These are phyloP conservation scores for Monosporascus ibericus DNA, from an alignment of 2,329 filamentous ascomycete species.

Conservation along the genomic window DNA sequence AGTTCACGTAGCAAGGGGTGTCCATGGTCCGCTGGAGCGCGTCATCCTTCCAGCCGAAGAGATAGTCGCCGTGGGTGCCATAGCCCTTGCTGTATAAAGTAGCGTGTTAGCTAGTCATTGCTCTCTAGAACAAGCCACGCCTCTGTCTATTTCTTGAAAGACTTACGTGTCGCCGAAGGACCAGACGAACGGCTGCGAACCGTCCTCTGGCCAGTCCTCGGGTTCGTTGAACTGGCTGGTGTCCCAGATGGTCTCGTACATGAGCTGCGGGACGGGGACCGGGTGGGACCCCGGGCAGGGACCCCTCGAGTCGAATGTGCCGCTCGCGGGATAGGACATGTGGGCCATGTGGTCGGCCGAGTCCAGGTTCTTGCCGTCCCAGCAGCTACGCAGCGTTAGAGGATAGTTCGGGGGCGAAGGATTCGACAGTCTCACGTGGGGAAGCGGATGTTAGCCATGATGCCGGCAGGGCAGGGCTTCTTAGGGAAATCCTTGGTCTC, in stretches of 20 bases:
- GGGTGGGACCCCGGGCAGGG: conserved; percentile 32
- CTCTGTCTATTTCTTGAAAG: neutral
- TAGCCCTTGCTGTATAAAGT: conserved; percentile 22
- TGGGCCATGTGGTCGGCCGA: conserved; percentile 35
- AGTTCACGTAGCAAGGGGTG: conserved; percentile 26
- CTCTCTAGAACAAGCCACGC: neutral
- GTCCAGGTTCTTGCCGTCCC: conserved; percentile 40
- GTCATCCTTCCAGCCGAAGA: conserved; percentile 37
- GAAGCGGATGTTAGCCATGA: conserved; percentile 35
- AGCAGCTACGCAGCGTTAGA: conserved; percentile 27
- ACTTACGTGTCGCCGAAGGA: conserved; percentile 23
- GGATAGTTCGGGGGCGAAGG: conserved; percentile 27
- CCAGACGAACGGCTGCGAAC: conserved; percentile 29
- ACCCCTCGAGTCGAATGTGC: conserved; percentile 28
- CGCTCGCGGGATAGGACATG: conserved; percentile 33
- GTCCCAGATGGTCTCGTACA: conserved; percentile 34
- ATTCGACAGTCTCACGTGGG: conserved; percentile 19
- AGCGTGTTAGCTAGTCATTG: too few species aligned
- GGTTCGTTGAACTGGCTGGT: conserved; percentile 30
- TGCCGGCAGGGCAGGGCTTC: conserved; percentile 20
- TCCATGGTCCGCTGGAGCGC: conserved; percentile 27
- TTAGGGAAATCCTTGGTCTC: conserved; percentile 29
- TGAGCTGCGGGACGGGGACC: conserved; percentile 33
- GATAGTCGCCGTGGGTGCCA: conserved; percentile 30
- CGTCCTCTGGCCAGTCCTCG: conserved; percentile 30